A percentile compares a stretch with the other conserved stretches of the same genome.
Conservation (phyloP, 352 stramenopile species). For the Phytophthora pini region DNA sequence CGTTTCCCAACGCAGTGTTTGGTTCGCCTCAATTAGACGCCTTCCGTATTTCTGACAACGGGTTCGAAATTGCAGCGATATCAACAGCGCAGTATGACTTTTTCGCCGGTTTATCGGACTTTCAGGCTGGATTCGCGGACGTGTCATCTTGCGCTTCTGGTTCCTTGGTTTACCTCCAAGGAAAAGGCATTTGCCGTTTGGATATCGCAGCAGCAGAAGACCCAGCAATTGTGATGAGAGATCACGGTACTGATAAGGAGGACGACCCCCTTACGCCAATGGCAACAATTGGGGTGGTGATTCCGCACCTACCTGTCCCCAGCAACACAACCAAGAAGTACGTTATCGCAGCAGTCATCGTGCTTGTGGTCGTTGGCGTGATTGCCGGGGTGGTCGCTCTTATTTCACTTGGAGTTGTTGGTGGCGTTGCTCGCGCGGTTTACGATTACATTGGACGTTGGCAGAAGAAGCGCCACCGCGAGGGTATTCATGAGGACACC, state of each 20-base stretch:
- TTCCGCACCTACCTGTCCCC: constrained; percentile 33
- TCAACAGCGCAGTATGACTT: constrained; percentile 71
- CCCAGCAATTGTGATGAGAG: constrained; percentile 39
- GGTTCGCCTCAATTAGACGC: constrained; percentile 47
- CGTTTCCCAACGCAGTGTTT: constrained; percentile 60
- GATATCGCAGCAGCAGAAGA: constrained; percentile 40
- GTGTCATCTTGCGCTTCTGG: constrained; percentile 52
- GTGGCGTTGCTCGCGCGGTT: constrained; percentile 42
- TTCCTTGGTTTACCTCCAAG: constrained; percentile 65
- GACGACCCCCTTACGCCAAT: constrained; percentile 24
- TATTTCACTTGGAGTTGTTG: constrained; percentile 45
- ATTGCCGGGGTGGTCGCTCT: constrained; percentile 34
- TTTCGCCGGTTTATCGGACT: constrained; percentile 64
- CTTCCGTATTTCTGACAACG: constrained; percentile 56
- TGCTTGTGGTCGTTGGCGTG: constrained; percentile 43
- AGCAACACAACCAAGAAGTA: constrained; percentile 53
- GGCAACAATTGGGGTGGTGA: constrained; percentile 48
- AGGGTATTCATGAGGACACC: constrained; percentile 73
- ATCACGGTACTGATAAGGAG: constrained; percentile 22
- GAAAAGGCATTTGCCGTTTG: constrained; percentile 59
- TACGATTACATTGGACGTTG: constrained; percentile 52
- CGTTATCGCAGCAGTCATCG: constrained; percentile 48
- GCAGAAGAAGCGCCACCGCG: constrained; percentile 44
- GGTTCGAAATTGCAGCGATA: constrained; percentile 62
- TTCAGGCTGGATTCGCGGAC: constrained; percentile 59